A percentile compares a stretch with the other conserved stretches of the same genome.
Evolutionary conservation across 768 basidiomycete species (phyloP).

Genomic region (Podaxis mareebaensis): DNA sequence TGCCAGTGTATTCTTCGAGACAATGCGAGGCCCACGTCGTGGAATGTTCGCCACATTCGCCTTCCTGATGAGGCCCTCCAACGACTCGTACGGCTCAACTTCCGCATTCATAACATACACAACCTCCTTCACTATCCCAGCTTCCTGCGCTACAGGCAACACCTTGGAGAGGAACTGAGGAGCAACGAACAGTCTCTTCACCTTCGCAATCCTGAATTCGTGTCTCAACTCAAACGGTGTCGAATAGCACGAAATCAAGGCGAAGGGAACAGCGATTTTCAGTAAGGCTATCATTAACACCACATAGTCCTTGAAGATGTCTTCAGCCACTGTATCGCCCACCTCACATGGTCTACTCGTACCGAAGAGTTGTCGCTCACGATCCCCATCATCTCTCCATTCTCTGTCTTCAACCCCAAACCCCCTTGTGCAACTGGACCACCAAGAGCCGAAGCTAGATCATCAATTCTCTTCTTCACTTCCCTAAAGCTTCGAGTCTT

Average conservation of each 20-base stretch:
- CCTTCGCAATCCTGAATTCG: constrained; percentile 31
- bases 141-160: constrained; percentile 32
- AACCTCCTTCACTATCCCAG: constrained; percentile 35
- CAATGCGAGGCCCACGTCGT: constrained; percentile 42
- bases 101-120: constrained; percentile 51
- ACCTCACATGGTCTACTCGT: constrained; percentile 20
- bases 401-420: constrained; percentile 45
- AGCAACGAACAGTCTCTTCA: constrained; percentile 34
- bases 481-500: constrained; percentile 44
- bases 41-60: constrained; percentile 37
- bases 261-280: constrained; percentile 31
- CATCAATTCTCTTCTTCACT: constrained; percentile 50
- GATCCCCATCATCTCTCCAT: constrained; percentile 64
- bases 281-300: constrained; percentile 31
- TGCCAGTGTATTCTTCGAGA: constrained; percentile 53
- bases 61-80: constrained; percentile 40
- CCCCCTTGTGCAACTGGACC: constrained; percentile 49
- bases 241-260: constrained; percentile 36
- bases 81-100: constrained; percentile 32
- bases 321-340: neutral
- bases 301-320: constrained; percentile 31
- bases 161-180: constrained; percentile 28
- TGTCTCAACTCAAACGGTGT: constrained; percentile 38
- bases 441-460: constrained; percentile 57
- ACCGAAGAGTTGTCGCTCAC: constrained; percentile 71